phyloP scores from a whole-genome alignment of 2,329 filamentous ascomycete genomes.

The Fusarium redolens region DNA sequence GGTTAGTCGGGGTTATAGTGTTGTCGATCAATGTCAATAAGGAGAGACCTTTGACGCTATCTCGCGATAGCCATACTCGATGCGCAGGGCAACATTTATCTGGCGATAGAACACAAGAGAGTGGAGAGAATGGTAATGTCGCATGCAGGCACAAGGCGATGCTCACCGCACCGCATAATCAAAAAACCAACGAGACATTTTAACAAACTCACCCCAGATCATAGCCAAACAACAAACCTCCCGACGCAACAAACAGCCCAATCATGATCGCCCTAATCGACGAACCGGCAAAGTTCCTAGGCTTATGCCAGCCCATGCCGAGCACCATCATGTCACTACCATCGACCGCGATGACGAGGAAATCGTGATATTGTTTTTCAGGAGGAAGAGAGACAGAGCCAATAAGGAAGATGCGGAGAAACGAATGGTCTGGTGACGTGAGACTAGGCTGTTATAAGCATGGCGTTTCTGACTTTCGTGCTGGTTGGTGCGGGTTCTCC shows the following conservation, averaged over 20 bases:
- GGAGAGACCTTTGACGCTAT: constrained; percentile 3
- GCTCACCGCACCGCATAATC: constrained; percentile 4
- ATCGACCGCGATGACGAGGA: neutral
- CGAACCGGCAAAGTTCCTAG: constrained; percentile 78
- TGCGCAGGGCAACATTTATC: neutral
- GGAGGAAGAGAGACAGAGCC: neutral
- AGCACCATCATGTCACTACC: constrained; percentile 64
- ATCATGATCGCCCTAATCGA: constrained; percentile 78
- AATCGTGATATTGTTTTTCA: neutral
- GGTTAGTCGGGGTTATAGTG: constrained; percentile 33
- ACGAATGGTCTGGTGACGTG: neutral
- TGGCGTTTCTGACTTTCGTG: neutral
- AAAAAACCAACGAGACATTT: constrained; percentile 13
- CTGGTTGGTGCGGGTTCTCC: neutral
- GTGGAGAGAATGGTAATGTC: neutral
- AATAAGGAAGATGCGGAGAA: constrained; percentile 3
- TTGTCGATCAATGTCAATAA: neutral
- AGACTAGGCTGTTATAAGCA: neutral
- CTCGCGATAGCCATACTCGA: neutral
- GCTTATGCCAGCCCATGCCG: constrained; percentile 78
- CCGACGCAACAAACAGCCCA: constrained; percentile 76
- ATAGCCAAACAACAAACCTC: constrained; percentile 76
- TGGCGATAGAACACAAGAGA: too few relatives aligned
- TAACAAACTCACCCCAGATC: constrained; percentile 70
- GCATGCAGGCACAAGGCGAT: neutral